Evolutionary conservation across 768 basidiomycete species (phyloP).

Genomic region (Lanmaoa pseudosensibilis): DNA sequence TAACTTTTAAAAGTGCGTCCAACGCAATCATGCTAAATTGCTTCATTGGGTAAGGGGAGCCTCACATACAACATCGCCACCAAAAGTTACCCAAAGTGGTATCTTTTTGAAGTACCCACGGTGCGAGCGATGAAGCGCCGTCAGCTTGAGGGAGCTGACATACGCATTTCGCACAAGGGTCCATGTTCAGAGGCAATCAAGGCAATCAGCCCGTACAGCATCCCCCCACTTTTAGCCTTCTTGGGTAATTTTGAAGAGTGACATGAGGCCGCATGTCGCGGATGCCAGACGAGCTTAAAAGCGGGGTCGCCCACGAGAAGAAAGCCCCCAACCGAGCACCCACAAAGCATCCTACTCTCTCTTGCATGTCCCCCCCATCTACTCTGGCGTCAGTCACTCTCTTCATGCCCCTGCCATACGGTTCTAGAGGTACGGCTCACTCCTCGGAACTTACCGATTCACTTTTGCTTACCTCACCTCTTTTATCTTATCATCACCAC

Average conservation of each 20-base stretch:
- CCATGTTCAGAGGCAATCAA: constrained; percentile 27
- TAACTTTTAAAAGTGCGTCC: constrained; percentile 15
- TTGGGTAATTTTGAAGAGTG: constrained; percentile 28
- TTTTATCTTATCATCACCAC: constrained; percentile 28
- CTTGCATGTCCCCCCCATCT: constrained; percentile 4
- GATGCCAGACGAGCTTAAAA: constrained; percentile 25
- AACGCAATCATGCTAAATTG: constrained; percentile 22
- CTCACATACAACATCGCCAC: constrained; percentile 22
- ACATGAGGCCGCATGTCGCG: constrained; percentile 18
- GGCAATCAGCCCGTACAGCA: constrained; percentile 23
- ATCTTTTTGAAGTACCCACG: constrained; percentile 11
- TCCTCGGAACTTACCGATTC: constrained; percentile 19
- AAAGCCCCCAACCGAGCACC: constrained; percentile 12
- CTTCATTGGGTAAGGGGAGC: constrained; percentile 16
- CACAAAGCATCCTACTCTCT: neutral
- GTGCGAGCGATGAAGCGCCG: neutral
- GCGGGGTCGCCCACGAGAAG: constrained; percentile 16
- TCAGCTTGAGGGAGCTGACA: constrained; percentile 29
- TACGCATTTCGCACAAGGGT: constrained; percentile 30
- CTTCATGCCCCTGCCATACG: neutral
- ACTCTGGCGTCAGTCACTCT: neutral
- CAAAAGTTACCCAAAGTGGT: constrained; percentile 24
- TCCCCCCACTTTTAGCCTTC: constrained; percentile 15
- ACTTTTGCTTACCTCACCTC: constrained; percentile 15
- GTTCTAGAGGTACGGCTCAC: constrained; percentile 4